phyloP scores from a whole-genome alignment of 2,329 filamentous ascomycete species.

The Zasmidium citrigriseum region DNA sequence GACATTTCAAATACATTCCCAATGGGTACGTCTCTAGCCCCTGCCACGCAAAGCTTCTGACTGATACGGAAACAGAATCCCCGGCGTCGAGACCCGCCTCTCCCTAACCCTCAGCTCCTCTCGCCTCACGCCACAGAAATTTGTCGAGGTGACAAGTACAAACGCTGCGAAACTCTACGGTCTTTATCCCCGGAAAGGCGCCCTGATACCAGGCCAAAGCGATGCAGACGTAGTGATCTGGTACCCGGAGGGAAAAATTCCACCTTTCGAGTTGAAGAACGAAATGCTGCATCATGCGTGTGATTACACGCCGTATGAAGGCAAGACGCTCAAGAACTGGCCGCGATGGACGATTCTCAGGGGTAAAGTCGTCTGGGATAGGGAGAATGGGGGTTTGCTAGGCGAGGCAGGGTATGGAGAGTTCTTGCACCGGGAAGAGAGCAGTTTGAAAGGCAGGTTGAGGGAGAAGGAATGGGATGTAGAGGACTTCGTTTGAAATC shows the following conservation, averaged over 20 bases:
- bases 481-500: too few species aligned
- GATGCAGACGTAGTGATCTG: conserved; percentile 62
- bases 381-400: conserved; percentile 51
- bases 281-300: conserved; percentile 59
- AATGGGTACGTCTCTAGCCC: too few species aligned
- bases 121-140: conserved; percentile 49
- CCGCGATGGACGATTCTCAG: conserved; percentile 59
- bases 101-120: conserved; percentile 34
- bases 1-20: conserved; percentile 58
- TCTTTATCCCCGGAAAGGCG: conserved; percentile 54
- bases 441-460: conserved; percentile 33
- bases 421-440: conserved; percentile 49
- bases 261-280: conserved; percentile 52
- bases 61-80: too few species aligned
- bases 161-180: conserved; percentile 62
- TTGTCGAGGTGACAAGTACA: conserved; percentile 57
- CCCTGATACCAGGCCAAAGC: conserved; percentile 49
- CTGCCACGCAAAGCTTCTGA: too few species aligned
- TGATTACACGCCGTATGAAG: conserved; percentile 63
- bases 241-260: conserved; percentile 51
- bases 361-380: conserved; percentile 58
- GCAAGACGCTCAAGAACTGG: conserved; percentile 56
- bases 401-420: conserved; percentile 47
- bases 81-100: conserved; percentile 60
- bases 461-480: conserved; percentile 24